Evolutionary conservation across 2,329 filamentous ascomycete genomes (phyloP), one percentile per base, ranked within the genome.

Genomic region (Colletotrichum musicola): DNA sequence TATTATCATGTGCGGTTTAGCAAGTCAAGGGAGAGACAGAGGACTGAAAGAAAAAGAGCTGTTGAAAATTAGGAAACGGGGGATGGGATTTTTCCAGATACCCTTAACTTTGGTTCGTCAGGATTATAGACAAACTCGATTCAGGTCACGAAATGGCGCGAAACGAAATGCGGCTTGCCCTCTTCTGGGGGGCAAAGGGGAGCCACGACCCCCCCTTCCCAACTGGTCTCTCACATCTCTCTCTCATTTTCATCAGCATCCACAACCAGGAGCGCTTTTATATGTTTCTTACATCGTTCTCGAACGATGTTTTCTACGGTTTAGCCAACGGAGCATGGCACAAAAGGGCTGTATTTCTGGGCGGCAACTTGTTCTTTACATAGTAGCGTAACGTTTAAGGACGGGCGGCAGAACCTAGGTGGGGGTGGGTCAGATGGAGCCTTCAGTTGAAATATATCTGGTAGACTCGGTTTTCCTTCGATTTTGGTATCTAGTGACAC

Each of bases 71-170:
- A 71, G 54, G 55, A 70, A 70, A 62, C 46, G 55, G 62, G 30
- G 67, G 58, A 68, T 35, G 61, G 68, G 68, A 71, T 18, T 70
- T 64, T 42, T 71, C 68, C 72, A 76, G 76, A 80, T 80, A 80
- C 78, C 78, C 77, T 75, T 75, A 72, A 68, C 59, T 71, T 77
- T 72, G 75, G 71, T 71, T 10, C 76, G 73, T 62, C 75, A 78
- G 74, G 75, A 25, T 62, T 73, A 77, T 81, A 81, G 77, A 80
- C 74, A 75, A 73, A 73, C 73, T 72, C 72, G 71, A 72, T 76
- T 75, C 70, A 73, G 66, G 62, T 70, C 71, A 72, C 66, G 25
- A 60, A 70, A 69, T 74, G 55, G 69, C 70, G 71, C 59, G 69
- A 60, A 67, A 35, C 30, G 30, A 57, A 51, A 13, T 51, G 25